Base-by-base conservation (phyloP, 2,329 filamentous ascomycete genomes). In the Cadophora luteo-olivacea region DNA sequence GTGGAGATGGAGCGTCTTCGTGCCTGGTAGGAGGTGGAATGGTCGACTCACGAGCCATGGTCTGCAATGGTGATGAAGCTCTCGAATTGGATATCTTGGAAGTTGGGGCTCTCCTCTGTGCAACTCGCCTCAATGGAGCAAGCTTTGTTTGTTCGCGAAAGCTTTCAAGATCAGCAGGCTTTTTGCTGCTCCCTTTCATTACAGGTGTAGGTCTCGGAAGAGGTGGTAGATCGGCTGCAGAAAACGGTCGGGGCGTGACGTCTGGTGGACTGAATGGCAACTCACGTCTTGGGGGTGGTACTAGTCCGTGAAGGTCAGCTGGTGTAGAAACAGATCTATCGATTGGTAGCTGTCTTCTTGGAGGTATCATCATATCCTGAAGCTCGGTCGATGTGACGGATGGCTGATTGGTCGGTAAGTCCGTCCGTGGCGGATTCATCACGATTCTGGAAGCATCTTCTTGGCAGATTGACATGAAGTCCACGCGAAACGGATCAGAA, bases 141-240 rank as follows among this genome's bases (percentile, higher is more conserved):
- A 65, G 68, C 55, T 72, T 72, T 8, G 25, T 19, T 8, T 38
- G 24, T 60, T 19, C 54, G n/a, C 19, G 25, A 1, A 22, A 8
- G 9, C 14, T 57, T 25, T 14, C 57, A 3, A 54, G 36, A 22
- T n/a, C 52, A 22, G 49, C 52, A 22, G 69, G 65, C 16, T 55
- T 29, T n/a, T 25, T 61, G 11, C 19, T 0, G 54, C 45, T 41
- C 1, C 29, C 16, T 19, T 45, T 70, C 14, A 41, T 63, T 6
- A 72, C 41, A 61, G 72, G 71, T 0, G 75, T 77, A 25, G 72
- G 71, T 54, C 74, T 75, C 22, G 75, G 72, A 9, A 77, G 67
- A 22, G 72, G 72, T 33, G 74, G 68, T 49, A 75, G 62, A 29
- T 69, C 64, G 24, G 54, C 45, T 48, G 67, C 36, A 24, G 71